A percentile compares a stretch with the other conserved stretches of the same genome.
phyloP scores from a whole-genome alignment of 768 basidiomycete species.

The Suillus cothurnatus region DNA sequence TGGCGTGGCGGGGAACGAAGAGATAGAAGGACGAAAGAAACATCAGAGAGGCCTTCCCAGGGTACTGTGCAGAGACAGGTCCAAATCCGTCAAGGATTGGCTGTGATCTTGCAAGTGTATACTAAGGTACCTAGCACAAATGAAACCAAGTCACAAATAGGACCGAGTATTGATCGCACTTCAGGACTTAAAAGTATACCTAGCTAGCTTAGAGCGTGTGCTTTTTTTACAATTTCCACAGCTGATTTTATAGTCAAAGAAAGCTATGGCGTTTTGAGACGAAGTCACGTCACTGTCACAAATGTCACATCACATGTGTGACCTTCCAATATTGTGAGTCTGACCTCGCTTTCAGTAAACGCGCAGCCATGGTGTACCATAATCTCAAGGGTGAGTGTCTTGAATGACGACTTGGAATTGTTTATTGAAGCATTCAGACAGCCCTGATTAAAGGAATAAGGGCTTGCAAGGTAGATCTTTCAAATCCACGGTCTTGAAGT shows the following conservation, averaged over 20 bases:
- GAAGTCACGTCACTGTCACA: slow-evolving; percentile 3
- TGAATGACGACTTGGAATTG: slow-evolving; percentile 6
- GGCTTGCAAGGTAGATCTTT: slow-evolving; percentile 80
- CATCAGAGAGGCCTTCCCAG: too few relatives aligned
- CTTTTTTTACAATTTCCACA: too few relatives aligned
- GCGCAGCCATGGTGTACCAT: slow-evolving; percentile 67
- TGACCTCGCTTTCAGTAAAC: slow-evolving; percentile 1
- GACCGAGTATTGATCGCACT: neutral
- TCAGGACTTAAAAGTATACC: neutral
- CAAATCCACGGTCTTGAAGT: slow-evolving; percentile 19
- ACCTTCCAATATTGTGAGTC: neutral
- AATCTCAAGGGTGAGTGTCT: slow-evolving; percentile 75
- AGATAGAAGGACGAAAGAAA: too few relatives aligned
- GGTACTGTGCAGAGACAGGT: too few relatives aligned
- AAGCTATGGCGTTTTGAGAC: neutral
- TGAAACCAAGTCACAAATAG: neutral
- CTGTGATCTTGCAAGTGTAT: neutral
- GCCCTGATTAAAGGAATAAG: slow-evolving; percentile 98
- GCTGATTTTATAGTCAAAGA: neutral
- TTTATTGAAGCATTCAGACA: slow-evolving; percentile 37
- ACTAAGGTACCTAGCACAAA: neutral
- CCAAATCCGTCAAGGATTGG: too few relatives aligned
- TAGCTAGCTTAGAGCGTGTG: neutral
- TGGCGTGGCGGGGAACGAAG: too few relatives aligned
- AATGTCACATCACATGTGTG: neutral